phyloP scores from a whole-genome alignment of 2,329 filamentous ascomycete species.

The Berkeleyomyces basicola region DNA sequence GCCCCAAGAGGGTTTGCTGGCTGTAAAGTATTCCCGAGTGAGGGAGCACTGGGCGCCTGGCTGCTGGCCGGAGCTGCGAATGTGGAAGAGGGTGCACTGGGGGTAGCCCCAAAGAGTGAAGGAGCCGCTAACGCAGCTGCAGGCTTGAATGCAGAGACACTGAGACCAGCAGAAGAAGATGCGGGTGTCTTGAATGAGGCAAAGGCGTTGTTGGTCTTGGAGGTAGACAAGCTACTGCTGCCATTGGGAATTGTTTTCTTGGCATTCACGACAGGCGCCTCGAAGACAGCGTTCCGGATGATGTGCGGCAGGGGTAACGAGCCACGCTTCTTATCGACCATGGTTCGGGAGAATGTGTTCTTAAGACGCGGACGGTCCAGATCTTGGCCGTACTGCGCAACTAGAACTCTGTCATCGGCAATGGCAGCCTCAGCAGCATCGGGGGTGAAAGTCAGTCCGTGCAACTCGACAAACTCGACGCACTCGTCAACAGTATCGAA shows the following conservation, averaged over 20 bases:
- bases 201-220: background rate
- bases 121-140: background rate
- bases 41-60: background rate
- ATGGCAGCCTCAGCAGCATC: constrained; percentile 23
- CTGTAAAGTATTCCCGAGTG: background rate
- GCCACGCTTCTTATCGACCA: constrained; percentile 46
- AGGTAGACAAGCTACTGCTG: background rate
- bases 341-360: constrained; percentile 36
- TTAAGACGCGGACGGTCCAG: constrained; percentile 33
- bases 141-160: background rate
- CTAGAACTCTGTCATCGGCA: constrained; percentile 17
- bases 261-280: constrained; percentile 18
- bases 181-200: background rate
- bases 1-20: background rate
- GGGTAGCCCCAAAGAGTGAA: background rate
- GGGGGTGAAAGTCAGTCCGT: constrained; percentile 34
- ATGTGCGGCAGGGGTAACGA: constrained; percentile 33
- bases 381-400: constrained; percentile 23
- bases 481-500: constrained; percentile 55
- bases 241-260: background rate
- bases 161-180: background rate
- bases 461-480: constrained; percentile 44
- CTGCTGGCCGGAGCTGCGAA: background rate
- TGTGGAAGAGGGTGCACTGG: background rate
- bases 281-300: constrained; percentile 38